Percentiles rank a stretch among this genome's conserved stretches.
These are phyloP conservation scores for Picea sitchensis DNA, from an alignment of 75 land plant genomes.

Conservation along the genomic window DNA sequence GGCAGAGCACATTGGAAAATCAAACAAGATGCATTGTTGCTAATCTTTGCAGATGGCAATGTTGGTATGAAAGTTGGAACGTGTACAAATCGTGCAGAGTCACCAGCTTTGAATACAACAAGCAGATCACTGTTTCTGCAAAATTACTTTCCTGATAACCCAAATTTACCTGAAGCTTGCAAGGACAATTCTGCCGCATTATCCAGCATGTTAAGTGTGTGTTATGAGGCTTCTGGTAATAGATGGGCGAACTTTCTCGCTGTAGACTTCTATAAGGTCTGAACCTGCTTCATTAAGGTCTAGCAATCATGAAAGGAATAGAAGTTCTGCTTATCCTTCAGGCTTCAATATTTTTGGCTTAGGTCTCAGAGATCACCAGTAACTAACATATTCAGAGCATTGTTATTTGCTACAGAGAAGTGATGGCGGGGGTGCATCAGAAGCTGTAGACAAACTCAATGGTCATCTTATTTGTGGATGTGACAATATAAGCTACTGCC, in stretches of 20 bases:
- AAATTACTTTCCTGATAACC: constrained; percentile 52
- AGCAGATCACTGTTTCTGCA: constrained; percentile 44
- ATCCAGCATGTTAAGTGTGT: constrained; percentile 41
- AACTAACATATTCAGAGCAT: not conserved
- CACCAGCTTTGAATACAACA: constrained; percentile 37
- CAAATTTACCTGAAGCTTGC: constrained; percentile 43
- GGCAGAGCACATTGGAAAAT: not conserved
- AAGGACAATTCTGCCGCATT: constrained; percentile 51
- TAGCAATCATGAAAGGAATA: not conserved
- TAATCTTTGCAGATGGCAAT: constrained; percentile 62
- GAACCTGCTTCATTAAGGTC: not conserved
- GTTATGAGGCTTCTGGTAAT: constrained; percentile 38
- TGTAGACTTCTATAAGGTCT: constrained; percentile 78
- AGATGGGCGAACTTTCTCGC: constrained; percentile 72
- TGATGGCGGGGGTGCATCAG: constrained; percentile 42
- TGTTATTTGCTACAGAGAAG: constrained; percentile 33
- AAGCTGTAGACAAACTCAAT: constrained; percentile 38
- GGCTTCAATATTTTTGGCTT: not conserved
- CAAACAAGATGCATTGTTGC: constrained; percentile 14
- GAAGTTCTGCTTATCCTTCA: not conserved
- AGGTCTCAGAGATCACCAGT: not conserved
- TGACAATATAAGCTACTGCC: constrained; percentile 16
- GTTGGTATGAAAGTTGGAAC: constrained; percentile 56
- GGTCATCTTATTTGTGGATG: constrained; percentile 31
- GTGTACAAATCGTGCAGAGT: constrained; percentile 73